Percentiles rank a stretch among this genome's conserved stretches.
Conservation (phyloP, 805 yeast genomes). For the Monosporozyma siamensis region DNA sequence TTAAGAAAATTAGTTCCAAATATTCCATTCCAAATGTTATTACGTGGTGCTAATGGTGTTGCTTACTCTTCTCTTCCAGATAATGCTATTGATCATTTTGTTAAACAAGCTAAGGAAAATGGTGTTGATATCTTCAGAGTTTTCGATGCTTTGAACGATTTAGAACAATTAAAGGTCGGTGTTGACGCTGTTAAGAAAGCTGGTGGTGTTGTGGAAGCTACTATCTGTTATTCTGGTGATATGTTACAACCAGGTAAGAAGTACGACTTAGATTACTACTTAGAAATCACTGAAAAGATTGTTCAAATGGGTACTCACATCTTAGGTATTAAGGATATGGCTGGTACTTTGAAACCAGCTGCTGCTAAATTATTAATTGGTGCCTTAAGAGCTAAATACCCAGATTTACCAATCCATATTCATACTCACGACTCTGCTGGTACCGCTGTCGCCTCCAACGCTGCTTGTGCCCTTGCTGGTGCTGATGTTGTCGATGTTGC, state of each 20-base stretch:
- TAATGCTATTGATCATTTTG: constrained; percentile 96
- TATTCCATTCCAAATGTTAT: constrained; percentile 97
- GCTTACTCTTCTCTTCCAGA: constrained; percentile 97
- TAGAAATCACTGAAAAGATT: constrained; percentile 70
- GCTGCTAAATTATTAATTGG: constrained; percentile 82
- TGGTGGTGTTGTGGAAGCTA: constrained; percentile 98
- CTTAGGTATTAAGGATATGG: constrained; percentile 98
- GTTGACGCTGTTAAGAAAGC: constrained; percentile 96
- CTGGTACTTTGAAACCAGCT: constrained; percentile 93
- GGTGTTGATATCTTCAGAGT: constrained; percentile 98
- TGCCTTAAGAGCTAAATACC: constrained; percentile 74
- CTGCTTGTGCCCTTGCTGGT: constrained; percentile 89
- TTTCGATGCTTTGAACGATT: constrained; percentile 92
- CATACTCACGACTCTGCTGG: constrained; percentile 99
- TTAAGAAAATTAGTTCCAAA: constrained; percentile 89
- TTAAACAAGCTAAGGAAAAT: constrained; percentile 82
- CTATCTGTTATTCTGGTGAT: constrained; percentile 97
- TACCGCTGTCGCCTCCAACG: constrained; percentile 96
- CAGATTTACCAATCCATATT: constrained; percentile 93
- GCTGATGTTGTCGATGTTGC: constrained; percentile 99
- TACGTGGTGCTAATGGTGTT: constrained; percentile 99
- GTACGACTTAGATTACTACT: constrained; percentile 85
- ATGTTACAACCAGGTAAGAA: constrained; percentile 94
- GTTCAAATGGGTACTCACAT: constrained; percentile 94
- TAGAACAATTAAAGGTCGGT: constrained; percentile 95